Base-by-base conservation (phyloP, 495 filamentous ascomycete species). In the Haplographium delicatum region DNA sequence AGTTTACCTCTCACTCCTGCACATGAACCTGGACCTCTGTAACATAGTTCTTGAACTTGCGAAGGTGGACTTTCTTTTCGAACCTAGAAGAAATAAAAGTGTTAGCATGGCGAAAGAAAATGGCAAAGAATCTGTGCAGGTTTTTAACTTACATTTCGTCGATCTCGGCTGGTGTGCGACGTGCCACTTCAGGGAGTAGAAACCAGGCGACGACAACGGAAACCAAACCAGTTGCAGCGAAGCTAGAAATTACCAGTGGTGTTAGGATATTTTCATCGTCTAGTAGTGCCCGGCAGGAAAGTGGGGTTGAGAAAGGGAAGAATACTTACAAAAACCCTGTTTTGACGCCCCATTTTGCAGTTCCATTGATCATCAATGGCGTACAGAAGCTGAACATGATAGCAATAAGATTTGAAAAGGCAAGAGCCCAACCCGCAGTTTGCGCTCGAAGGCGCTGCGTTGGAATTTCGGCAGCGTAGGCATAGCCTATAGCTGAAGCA, bases 311-410 rank as follows among this genome's bases (percentile, higher is more conserved):
- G 1, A 26, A 35, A 22, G 13, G 38, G 18, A 5, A 40, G 20
- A 25, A 19, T 31, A 49, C 48, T 44, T 44, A 71, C 68, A 70
- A 72, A 27, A 72, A 70, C 0, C 67, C 68, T 0, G 68, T 72
- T 40, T 68, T 70, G 3, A 70, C 67, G 9, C 67, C 68, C 68
- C 68, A 72, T 9, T 60, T 57, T n/a, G 48, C 25, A 1, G 52
- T 22, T 2, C 51, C 61, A 47, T 71, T 68, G 33, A 72, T 70
- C 67, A 72, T 72, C 16, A 65, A 23, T 8, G 68, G 68, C 9
- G 68, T 72, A 43, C 66, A 68, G 53, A 72, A 72, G 33, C 65
- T 70, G 44, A 72, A 70, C 67, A 72, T 70, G 39, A 65, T 69
- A 7, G 58, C 66, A 19, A 72, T 51, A 6, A 57, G 15, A 39